Percentiles rank a stretch among this genome's conserved stretches.
These are phyloP conservation scores for Chamaecrista fasciculata DNA, from an alignment of 306 rosid genomes.

Conservation along the genomic window DNA sequence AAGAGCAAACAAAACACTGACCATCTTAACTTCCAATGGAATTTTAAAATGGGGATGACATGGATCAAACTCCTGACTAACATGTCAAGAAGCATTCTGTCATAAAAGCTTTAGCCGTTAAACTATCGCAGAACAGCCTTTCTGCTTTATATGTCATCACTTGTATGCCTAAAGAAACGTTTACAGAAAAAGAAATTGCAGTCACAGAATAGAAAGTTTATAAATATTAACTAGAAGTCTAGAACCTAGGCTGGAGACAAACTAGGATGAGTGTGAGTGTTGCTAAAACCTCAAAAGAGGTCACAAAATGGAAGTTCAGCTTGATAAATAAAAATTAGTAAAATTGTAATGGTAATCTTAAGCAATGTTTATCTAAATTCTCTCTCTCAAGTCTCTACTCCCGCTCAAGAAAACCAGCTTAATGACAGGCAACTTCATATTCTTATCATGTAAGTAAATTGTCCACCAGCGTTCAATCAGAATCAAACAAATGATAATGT, in stretches of 20 bases:
- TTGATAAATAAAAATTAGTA: background rate
- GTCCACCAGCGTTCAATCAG: background rate
- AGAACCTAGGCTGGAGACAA: background rate
- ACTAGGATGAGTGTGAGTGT: background rate
- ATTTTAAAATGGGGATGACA: background rate
- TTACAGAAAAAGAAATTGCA: background rate
- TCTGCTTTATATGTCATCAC: background rate
- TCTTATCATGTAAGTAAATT: background rate
- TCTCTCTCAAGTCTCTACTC: no score
- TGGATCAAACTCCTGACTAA: background rate
- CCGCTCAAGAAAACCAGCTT: background rate
- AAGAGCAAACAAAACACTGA: background rate
- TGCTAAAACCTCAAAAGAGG: background rate
- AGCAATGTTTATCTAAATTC: background rate
- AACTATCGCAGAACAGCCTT: background rate
- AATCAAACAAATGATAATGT: background rate
- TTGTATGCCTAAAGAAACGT: background rate
- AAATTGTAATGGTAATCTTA: background rate
- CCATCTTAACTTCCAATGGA: background rate
- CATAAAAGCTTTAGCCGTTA: background rate
- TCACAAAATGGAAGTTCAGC: background rate
- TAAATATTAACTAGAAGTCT: background rate
- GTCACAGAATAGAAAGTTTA: no score
- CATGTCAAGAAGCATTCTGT: background rate
- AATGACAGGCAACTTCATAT: background rate